phyloP scores from a whole-genome alignment of 169 alveolate genomes.

The Eimeria tenella region DNA sequence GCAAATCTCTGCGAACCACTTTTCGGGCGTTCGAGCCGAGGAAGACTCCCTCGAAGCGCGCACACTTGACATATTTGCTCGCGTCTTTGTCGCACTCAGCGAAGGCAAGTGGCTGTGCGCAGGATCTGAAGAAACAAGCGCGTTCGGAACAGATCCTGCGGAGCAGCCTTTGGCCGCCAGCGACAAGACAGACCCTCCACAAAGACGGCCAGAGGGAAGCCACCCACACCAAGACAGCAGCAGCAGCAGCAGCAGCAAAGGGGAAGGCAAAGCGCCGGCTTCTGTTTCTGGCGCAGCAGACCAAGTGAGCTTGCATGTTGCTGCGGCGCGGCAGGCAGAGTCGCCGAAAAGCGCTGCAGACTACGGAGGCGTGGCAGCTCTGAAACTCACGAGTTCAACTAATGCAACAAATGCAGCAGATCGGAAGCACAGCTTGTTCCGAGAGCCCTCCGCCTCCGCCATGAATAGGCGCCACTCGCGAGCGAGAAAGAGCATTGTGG shows the following conservation, averaged over 20 bases:
- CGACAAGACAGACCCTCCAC: background rate
- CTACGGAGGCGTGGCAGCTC: background rate
- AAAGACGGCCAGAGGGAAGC: background rate
- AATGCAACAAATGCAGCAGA: background rate
- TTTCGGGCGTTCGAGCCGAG: background rate
- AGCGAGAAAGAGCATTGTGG: slow-evolving; percentile 21
- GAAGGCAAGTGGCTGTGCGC: slow-evolving; percentile 19
- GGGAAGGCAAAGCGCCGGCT: background rate
- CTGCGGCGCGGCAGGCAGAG: slow-evolving; percentile 16
- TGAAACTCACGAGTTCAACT: background rate
- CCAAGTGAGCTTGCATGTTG: background rate
- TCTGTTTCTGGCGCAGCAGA: background rate
- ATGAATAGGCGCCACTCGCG: background rate
- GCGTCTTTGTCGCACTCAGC: slow-evolving; percentile 6
- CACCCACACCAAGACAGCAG: background rate
- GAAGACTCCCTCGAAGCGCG: slow-evolving; percentile 9
- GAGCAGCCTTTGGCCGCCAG: background rate
- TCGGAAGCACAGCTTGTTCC: background rate
- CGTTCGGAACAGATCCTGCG: background rate
- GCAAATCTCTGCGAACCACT: background rate
- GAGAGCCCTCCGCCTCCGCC: background rate
- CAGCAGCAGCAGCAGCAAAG: background rate
- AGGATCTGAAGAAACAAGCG: background rate
- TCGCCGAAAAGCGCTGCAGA: background rate
- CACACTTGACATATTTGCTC: slow-evolving; percentile 34